Conservation (phyloP, 2,329 filamentous ascomycete genomes). For the Xylariaceae sp. region DNA sequence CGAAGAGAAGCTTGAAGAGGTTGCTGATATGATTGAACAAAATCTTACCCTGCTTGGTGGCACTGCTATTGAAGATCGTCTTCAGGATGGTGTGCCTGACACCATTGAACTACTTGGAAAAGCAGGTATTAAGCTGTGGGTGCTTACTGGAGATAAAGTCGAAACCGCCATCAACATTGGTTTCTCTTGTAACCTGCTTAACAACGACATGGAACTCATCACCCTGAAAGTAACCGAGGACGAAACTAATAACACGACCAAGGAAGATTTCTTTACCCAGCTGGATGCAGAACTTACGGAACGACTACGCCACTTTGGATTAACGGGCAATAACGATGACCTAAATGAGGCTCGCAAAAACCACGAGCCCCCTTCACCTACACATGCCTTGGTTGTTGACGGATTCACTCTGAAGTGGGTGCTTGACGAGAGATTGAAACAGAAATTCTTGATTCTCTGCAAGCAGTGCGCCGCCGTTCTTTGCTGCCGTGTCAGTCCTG, state of each 20-base stretch:
- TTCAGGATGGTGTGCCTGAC: constrained; percentile 95
- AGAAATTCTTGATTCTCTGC: constrained; percentile 91
- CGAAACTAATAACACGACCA: constrained; percentile 43
- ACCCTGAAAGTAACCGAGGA: constrained; percentile 81
- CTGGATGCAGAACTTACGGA: constrained; percentile 70
- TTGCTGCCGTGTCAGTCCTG: constrained; percentile 94
- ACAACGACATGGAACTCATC: constrained; percentile 97
- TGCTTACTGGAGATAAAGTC: constrained; percentile 95
- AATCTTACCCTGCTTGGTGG: constrained; percentile 84
- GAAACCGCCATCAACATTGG: constrained; percentile 99
- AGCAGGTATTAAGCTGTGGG: constrained; percentile 98
- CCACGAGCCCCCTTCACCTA: constrained; percentile 79
- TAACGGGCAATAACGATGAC: constrained; percentile 82
- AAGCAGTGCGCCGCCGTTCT: constrained; percentile 96
- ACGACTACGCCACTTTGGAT: constrained; percentile 64
- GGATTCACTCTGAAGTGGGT: constrained; percentile 89
- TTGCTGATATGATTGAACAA: constrained; percentile 86
- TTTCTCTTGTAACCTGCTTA: constrained; percentile 95
- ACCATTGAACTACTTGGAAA: constrained; percentile 86
- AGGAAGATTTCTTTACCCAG: constrained; percentile 48
- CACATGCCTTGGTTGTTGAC: constrained; percentile 90
- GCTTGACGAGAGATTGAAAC: constrained; percentile 73
- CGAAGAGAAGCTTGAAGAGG: constrained; percentile 87
- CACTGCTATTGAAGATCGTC: constrained; percentile 92
- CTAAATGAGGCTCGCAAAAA: constrained; percentile 71